Evolutionary conservation across 116 monocot genomes (phyloP).

Genomic region (Iris pallida): DNA sequence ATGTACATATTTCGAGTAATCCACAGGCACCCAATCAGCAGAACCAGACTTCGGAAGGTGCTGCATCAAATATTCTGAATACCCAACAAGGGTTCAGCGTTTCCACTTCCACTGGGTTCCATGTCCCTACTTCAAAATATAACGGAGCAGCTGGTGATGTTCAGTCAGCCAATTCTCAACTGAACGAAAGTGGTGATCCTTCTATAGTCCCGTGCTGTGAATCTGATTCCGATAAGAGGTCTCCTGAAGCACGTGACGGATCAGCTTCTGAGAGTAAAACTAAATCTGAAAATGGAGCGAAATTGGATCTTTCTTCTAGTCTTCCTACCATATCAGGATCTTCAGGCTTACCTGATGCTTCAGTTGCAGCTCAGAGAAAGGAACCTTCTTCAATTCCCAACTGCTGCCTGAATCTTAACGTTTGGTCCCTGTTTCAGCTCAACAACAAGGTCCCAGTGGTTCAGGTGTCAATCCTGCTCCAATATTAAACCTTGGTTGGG

Average conservation of each 20-base stretch:
- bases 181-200: conserved; percentile 1
- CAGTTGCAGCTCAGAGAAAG: conserved; percentile 16
- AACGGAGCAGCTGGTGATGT: conserved; percentile 19
- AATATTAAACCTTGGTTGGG: conserved; percentile 14
- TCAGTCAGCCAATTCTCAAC: background rate
- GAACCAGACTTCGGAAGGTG: conserved; percentile 4
- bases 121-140: conserved; percentile 13
- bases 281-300: background rate
- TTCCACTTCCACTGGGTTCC: background rate
- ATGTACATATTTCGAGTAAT: conserved; percentile 3
- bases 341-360: conserved; percentile 4
- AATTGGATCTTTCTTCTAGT: background rate
- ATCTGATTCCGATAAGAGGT: background rate
- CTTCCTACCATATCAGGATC: background rate
- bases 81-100: background rate
- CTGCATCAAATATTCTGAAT: background rate
- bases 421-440: conserved; percentile 15
- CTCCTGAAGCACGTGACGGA: conserved; percentile 2
- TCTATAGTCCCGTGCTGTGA: background rate
- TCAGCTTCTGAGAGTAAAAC: conserved; percentile 2
- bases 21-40: conserved; percentile 11
- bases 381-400: conserved; percentile 9
- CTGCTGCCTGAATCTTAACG: background rate
- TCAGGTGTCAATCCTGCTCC: conserved; percentile 5
- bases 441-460: conserved; percentile 12